These are phyloP conservation scores for Phytophthora rubi DNA, from an alignment of 352 stramenopile species.

Conservation along the genomic window DNA sequence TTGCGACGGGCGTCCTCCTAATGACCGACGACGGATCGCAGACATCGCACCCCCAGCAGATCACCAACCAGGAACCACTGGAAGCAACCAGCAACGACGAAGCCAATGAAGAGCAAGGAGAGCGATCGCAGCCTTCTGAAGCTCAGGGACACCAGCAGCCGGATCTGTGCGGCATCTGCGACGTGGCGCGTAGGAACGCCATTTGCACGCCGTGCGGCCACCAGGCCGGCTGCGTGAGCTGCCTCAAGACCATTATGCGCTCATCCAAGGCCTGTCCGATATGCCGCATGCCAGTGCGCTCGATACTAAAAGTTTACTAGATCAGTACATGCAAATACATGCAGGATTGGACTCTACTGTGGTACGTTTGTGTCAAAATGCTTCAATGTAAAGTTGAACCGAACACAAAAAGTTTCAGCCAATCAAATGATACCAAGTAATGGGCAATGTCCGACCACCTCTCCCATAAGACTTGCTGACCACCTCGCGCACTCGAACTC, in stretches of 20 bases:
- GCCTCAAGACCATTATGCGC: constrained; percentile 43
- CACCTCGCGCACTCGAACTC: neutral
- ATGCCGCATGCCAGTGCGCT: constrained; percentile 46
- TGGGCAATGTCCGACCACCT: constrained; percentile 5
- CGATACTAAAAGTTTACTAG: constrained; percentile 50
- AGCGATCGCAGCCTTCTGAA: constrained; percentile 14
- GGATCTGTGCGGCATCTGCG: constrained; percentile 65
- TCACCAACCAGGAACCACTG: constrained; percentile 2
- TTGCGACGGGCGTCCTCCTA: constrained; percentile 22
- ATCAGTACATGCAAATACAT: neutral
- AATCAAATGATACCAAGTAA: constrained; percentile 24
- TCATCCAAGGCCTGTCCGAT: constrained; percentile 49
- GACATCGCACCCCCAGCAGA: constrained; percentile 9
- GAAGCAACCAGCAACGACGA: neutral
- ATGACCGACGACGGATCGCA: constrained; percentile 15
- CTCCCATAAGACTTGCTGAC: constrained; percentile 17
- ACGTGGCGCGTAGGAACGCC: constrained; percentile 55
- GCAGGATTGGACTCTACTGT: neutral
- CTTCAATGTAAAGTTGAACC: constrained; percentile 12
- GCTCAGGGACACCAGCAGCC: constrained; percentile 8
- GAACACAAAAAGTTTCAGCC: constrained; percentile 10
- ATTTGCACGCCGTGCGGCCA: constrained; percentile 76
- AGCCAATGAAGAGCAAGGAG: constrained; percentile 8
- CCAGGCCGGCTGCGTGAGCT: constrained; percentile 57
- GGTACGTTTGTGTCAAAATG: neutral